These are phyloP conservation scores for Fusarium metavorans DNA, from an alignment of 2,329 filamentous ascomycete genomes.

Conservation along the genomic window DNA sequence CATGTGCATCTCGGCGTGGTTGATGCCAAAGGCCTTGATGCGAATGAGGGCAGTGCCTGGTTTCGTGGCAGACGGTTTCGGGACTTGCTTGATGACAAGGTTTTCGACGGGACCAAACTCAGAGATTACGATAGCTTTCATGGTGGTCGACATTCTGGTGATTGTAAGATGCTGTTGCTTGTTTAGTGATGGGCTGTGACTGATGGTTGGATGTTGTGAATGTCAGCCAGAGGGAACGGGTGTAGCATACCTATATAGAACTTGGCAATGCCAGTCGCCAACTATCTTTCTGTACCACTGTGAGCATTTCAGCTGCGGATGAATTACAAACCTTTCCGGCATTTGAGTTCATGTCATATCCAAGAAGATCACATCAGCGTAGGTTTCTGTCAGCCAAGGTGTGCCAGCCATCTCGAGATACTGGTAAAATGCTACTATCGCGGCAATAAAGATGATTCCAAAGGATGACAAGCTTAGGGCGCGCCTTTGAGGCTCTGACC, in stretches of 20 bases:
- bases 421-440: fast-evolving
- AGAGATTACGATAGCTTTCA: not conserved
- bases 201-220: not conserved
- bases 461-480: not conserved
- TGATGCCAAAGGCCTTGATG: constrained; percentile 19
- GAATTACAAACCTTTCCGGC: not conserved
- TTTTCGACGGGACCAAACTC: not conserved
- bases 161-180: not conserved
- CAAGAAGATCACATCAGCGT: not conserved
- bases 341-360: not conserved
- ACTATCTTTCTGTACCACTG: no score
- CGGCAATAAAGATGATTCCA: not conserved
- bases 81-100: not conserved
- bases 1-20: constrained; percentile 29
- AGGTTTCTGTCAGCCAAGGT: not conserved
- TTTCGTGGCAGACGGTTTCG: not conserved
- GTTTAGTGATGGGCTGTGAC: not conserved
- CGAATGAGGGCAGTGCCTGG: constrained; percentile 11
- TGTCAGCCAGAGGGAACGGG: no score
- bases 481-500: not conserved
- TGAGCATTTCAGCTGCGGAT: not conserved
- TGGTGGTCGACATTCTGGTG: not conserved
- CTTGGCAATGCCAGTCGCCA: not conserved
- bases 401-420: not conserved
- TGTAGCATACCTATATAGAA: not conserved